These are phyloP conservation scores for Monascus ruber DNA, from an alignment of 2,329 filamentous ascomycete species.

Conservation along the genomic window DNA sequence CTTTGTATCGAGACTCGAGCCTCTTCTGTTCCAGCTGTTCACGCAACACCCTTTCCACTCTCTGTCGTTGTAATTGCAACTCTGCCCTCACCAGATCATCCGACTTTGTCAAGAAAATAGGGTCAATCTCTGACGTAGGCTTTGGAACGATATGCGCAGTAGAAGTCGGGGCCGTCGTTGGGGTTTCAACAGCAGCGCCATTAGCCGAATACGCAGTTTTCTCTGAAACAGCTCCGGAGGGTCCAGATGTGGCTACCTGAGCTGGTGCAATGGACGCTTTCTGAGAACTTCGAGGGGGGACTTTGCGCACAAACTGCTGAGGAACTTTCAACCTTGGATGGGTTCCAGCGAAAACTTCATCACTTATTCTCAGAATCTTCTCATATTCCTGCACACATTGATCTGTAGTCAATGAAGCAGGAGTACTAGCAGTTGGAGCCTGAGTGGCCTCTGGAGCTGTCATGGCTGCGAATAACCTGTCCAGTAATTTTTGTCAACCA, in stretches of 20 bases:
- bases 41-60: constrained; percentile 64
- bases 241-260: constrained; percentile 15
- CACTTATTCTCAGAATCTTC: constrained; percentile 68
- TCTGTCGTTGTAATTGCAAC: constrained; percentile 65
- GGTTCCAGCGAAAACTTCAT: constrained; percentile 67
- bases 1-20: constrained; percentile 37
- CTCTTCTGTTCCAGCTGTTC: constrained; percentile 63
- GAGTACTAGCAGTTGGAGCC: constrained; percentile 18
- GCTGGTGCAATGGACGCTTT: constrained; percentile 19
- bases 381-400: constrained; percentile 59
- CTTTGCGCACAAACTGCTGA: constrained; percentile 38
- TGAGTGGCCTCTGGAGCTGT: constrained; percentile 20
- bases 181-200: constrained; percentile 10
- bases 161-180: constrained; percentile 14
- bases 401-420: constrained; percentile 26
- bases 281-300: constrained; percentile 22
- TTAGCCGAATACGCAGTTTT: constrained; percentile 7
- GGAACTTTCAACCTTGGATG: constrained; percentile 49
- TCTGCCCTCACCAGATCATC: constrained; percentile 75
- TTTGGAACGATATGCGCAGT: constrained; percentile 31
- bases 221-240: constrained; percentile 9
- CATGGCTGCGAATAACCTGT: constrained; percentile 12
- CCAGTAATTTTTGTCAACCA: no score
- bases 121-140: constrained; percentile 60
- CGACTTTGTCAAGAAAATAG: constrained; percentile 75